These are phyloP conservation scores for Fulvia fulva DNA, from an alignment of 2,329 filamentous ascomycete species.

Conservation along the genomic window DNA sequence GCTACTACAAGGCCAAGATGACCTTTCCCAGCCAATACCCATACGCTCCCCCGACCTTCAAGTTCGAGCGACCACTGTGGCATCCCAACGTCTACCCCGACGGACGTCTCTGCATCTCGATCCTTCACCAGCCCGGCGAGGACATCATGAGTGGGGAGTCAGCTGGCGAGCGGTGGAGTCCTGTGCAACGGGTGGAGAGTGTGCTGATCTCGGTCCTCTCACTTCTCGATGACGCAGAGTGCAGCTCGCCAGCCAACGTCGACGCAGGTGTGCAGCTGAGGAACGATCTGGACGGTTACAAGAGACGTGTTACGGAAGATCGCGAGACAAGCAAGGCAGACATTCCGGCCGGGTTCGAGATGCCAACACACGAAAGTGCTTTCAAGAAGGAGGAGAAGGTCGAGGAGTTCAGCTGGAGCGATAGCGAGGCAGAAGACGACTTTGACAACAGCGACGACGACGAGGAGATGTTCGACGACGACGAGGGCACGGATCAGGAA, in stretches of 20 bases:
- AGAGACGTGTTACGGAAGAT: constrained; percentile 62
- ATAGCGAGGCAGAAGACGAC: constrained; percentile 57
- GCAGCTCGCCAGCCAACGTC: constrained; percentile 89
- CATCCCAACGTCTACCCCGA: constrained; percentile 94
- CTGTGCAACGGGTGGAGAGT: constrained; percentile 88
- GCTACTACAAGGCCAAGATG: constrained; percentile 90
- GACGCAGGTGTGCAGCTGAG: constrained; percentile 85
- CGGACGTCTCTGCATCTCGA: constrained; percentile 91
- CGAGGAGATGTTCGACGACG: constrained; percentile 52
- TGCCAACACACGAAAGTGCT: constrained; percentile 69
- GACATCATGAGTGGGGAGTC: constrained; percentile 88
- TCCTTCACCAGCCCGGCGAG: constrained; percentile 86
- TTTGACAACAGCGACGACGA: constrained; percentile 69
- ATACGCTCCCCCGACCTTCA: constrained; percentile 83
- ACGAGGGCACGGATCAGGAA: constrained; percentile 56
- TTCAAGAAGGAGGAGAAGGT: constrained; percentile 57
- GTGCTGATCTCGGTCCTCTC: constrained; percentile 89
- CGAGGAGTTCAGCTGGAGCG: constrained; percentile 68
- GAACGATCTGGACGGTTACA: constrained; percentile 66
- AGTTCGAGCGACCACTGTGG: constrained; percentile 73
- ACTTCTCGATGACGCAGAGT: constrained; percentile 89
- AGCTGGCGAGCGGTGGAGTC: constrained; percentile 90
- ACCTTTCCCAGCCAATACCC: constrained; percentile 85
- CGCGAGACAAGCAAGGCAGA: constrained; percentile 72
- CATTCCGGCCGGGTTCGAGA: constrained; percentile 72